Evolutionary conservation across 306 rosid species (phyloP).

Genomic region (Vicia faba): DNA sequence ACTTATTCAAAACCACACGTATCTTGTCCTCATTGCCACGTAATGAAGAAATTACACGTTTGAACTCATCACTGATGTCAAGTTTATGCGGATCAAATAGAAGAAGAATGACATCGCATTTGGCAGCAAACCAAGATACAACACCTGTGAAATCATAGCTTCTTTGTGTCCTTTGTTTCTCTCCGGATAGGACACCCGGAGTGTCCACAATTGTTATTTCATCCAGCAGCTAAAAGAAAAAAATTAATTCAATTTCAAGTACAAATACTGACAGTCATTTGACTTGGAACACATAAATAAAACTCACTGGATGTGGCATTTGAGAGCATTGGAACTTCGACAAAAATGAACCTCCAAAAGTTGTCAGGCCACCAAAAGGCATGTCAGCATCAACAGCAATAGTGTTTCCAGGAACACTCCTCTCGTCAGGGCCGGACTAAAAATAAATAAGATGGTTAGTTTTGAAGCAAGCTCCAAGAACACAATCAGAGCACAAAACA

Average conservation of each 20-base stretch:
- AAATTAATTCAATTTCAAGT: constrained; percentile 13
- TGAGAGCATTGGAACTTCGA: constrained; percentile 93
- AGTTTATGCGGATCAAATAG: constrained; percentile 93
- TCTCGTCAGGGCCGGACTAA: constrained; percentile 94
- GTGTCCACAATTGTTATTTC: constrained; percentile 88
- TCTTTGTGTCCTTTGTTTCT: constrained; percentile 94
- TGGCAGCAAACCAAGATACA: constrained; percentile 96
- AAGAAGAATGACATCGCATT: constrained; percentile 92
- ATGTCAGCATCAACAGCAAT: constrained; percentile 90
- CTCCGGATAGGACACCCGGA: constrained; percentile 97
- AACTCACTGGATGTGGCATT: constrained; percentile 95
- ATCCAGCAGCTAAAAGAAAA: constrained; percentile 62
- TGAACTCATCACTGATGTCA: constrained; percentile 91
- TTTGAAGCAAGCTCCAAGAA: constrained; percentile 9
- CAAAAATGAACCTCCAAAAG: constrained; percentile 86
- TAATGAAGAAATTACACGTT: constrained; percentile 79
- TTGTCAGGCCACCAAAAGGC: constrained; percentile 84
- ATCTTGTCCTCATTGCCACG: constrained; percentile 94
- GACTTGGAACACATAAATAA: constrained; percentile 21
- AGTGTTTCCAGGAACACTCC: constrained; percentile 95
- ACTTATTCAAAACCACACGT: constrained; percentile 91
- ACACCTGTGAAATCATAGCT: constrained; percentile 97
- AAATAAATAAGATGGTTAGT: constrained; percentile 24
- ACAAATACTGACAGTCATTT: constrained; percentile 17
- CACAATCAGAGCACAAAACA: constrained; percentile 5